Percentiles rank a stretch among this genome's conserved stretches.
phyloP scores from a whole-genome alignment of 1,284 basidiomycete genomes.

The Bondarzewia mesenterica region DNA sequence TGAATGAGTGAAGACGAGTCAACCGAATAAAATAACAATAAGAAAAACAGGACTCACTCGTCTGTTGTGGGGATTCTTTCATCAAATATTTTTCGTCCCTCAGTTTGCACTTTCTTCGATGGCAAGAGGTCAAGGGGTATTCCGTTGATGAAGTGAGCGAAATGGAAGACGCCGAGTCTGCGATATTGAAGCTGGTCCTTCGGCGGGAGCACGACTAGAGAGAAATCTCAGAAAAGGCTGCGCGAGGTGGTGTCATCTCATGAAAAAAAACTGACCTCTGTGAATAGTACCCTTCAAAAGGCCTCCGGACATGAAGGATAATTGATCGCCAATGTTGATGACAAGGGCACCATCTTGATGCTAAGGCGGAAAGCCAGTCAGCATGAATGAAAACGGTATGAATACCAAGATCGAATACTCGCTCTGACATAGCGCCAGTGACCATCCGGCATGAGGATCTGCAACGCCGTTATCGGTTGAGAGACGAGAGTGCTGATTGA shows the following conservation, averaged over 20 bases:
- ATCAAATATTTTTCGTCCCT: conserved; percentile 24
- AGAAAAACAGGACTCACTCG: conserved; percentile 14
- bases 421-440: conserved; percentile 39
- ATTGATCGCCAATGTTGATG: conserved; percentile 39
- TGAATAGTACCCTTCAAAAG: conserved; percentile 39
- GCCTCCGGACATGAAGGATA: conserved; percentile 35
- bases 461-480: conserved; percentile 40
- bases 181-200: conserved; percentile 31
- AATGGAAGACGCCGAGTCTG: conserved; percentile 37
- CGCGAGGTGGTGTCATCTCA: not conserved
- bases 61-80: conserved; percentile 22
- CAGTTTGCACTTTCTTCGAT: conserved; percentile 22
- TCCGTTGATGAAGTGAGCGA: conserved; percentile 26
- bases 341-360: conserved; percentile 29
- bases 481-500: conserved; percentile 32
- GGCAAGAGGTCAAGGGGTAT: conserved; percentile 21
- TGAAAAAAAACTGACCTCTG: conserved; percentile 17
- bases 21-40: not conserved
- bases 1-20: conserved; percentile 14
- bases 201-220: conserved; percentile 35
- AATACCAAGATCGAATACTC: conserved; percentile 2
- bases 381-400: not conserved
- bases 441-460: conserved; percentile 37
- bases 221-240: no score
- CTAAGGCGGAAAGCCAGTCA: not conserved